Evolutionary conservation across 805 yeast species (phyloP).

Genomic region (Henningerozyma blattae): DNA sequence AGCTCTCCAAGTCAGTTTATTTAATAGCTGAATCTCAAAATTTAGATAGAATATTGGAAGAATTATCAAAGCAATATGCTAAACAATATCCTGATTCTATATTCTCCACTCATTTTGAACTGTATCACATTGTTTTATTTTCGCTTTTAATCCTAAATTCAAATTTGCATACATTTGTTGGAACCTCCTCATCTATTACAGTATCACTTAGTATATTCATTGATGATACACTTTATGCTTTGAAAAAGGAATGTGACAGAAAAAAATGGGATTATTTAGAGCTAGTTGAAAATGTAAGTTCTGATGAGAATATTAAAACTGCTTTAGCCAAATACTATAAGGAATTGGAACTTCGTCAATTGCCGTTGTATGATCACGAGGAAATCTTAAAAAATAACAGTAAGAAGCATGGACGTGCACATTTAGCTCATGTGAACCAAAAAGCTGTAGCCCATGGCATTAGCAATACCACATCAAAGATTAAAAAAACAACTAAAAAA

Average conservation of each 20-base stretch:
- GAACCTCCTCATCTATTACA: too few relatives aligned
- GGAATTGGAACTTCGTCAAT: slow-evolving; percentile 9
- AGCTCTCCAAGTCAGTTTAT: slow-evolving; percentile 53
- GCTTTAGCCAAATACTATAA: slow-evolving; percentile 16
- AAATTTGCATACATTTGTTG: slow-evolving; percentile 66
- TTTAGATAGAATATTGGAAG: slow-evolving; percentile 59
- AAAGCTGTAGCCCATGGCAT: too few relatives aligned
- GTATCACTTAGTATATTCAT: too few relatives aligned
- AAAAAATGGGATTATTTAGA: too few relatives aligned
- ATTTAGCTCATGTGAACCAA: too few relatives aligned
- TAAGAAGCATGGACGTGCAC: too few relatives aligned
- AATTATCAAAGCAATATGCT: slow-evolving; percentile 55
- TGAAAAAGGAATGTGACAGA: slow-evolving; percentile 20
- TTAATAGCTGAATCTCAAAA: slow-evolving; percentile 76
- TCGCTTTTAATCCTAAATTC: slow-evolving; percentile 65
- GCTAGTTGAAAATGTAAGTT: slow-evolving; percentile 4
- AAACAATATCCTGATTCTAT: slow-evolving; percentile 30
- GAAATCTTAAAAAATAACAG: too few relatives aligned
- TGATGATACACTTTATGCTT: slow-evolving; percentile 37
- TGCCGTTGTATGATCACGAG: slow-evolving; percentile 13
- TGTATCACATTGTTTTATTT: slow-evolving; percentile 64
- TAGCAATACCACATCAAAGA: too few relatives aligned
- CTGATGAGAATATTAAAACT: slow-evolving; percentile 6
- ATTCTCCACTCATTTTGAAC: slow-evolving; percentile 36
- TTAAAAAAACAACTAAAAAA: too few relatives aligned